Base-by-base conservation (phyloP, 352 stramenopile genomes). In the Blastocystis sp. region DNA sequence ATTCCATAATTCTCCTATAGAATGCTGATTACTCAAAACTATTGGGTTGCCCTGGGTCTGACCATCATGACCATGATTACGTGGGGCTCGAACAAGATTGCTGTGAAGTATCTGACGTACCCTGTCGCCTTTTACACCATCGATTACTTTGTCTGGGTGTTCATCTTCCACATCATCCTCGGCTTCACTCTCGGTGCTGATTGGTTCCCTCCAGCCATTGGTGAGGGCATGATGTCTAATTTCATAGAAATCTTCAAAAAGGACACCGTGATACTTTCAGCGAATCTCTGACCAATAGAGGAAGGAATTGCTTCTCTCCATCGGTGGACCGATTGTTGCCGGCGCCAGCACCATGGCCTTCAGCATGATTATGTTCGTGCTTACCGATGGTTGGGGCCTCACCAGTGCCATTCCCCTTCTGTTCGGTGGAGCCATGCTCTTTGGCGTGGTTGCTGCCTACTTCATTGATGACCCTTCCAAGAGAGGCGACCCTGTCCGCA, bases 351-450 rank as follows among this genome's bases (percentile, higher is more conserved):
- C 65, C 21, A 59, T 60, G 10, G 62, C 65, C n/a, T 77, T 87
- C 71, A 77, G 62, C 48, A 53, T 87, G 28, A 77, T 87, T 76
- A 77, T 87, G 65, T 87, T 87, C 23, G 62, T 78, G 10, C 65
- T 87, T 5, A 87, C 65, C 11, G 77, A 87, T 87, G 62, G 62
- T 53, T 74, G 43, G 69, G 77, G 77, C 38, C 77, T 87, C 7
- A 77, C 77, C 28, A 87, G 77, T 78, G 77, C 62, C 19, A 87
- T 87, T 87, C 77, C 77, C 71, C 65, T 87, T 48, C 77, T 87
- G 19, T 87, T 87, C 71, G 77, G 77, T 76, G 62, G 43, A 14
- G 77, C 77, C 41, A 87, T 87, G 77, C 45, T 87, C 40, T 69
- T 87, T 78, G 77, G 77, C 17, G 77, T 87, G 38, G 23, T 87